Base-by-base conservation (phyloP, 2,329 filamentous ascomycete species). In the Nigrospora sphaerica region DNA sequence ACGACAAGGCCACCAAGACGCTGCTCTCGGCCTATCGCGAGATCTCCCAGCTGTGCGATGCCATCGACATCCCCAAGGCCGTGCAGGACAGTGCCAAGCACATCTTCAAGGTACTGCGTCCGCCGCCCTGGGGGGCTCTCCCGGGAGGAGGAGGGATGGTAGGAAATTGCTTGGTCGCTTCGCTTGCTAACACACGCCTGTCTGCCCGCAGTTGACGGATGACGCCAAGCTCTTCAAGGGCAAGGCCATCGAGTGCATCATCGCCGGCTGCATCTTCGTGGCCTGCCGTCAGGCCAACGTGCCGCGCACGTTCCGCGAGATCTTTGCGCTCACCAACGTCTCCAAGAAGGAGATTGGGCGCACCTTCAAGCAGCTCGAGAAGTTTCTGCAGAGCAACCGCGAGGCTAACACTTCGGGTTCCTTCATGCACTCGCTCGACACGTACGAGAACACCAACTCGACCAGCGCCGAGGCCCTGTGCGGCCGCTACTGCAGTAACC, bases 261-360 rank as follows among this genome's bases (percentile, higher is more conserved):
- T 97, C 55, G 93, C 93, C 6, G 90, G 91, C 7, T 96, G 91
- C 69, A 93, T 98, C 67, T 97, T 98, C 73, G 92, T 98, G 58
- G 90, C 93, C 36, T 97, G 92, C 65, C 89, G 93, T 39, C 89
- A 96, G 67, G 86, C 88, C 61, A 81, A 83, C 51, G 85, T 91
- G 31, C 85, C 88, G 5, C 86, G 93, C 54, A 95, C 90, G 4
- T 98, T 98, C 71, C 83, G 87, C 42, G 95, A 98, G 66, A 93
- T 98, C 59, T 95, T 88, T 70, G 85, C 89, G 50, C 75, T 97
- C 64, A 98, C 93, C 10, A 88, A 88, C 56, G 92, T 98, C 28
- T 85, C 86, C 50, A 96, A 97, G 74, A 97, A 97, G 71, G 95
- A 98, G 62, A 95, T 98, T 52, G 93, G 93, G 18, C 78, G 91